Percentiles rank a stretch among this genome's conserved stretches.
Evolutionary conservation across 2,329 filamentous ascomycete genomes (phyloP).

Genomic region (Talaromyces atroroseus): DNA sequence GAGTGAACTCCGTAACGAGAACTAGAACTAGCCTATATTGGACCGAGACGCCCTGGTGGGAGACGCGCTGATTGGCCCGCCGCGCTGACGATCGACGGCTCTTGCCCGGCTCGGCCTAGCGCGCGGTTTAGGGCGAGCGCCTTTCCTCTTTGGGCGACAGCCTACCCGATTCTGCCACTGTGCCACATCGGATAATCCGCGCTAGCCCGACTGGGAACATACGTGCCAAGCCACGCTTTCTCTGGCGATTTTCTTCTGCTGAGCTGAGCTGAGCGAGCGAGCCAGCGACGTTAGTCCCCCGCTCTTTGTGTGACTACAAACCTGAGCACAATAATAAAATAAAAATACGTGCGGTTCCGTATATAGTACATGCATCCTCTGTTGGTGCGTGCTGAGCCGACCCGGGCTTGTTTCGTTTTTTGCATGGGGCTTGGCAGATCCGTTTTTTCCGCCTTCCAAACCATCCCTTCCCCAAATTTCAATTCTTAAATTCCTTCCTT

Average conservation of each 20-base stretch:
- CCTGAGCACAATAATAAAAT: too few relatives aligned
- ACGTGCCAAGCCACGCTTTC: not conserved
- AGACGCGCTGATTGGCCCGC: not conserved
- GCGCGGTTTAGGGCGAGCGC: not conserved
- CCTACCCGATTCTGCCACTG: not conserved
- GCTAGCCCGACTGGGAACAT: not conserved
- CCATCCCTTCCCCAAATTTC: conserved; percentile 7
- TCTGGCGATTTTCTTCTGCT: conserved; percentile 2
- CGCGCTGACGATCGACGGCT: conserved; percentile 11
- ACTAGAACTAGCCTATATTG: too few relatives aligned
- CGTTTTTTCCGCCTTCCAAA: conserved; percentile 10
- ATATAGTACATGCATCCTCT: too few relatives aligned
- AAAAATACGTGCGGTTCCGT: too few relatives aligned
- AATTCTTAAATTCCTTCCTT: conserved; percentile 8
- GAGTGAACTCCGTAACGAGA: too few relatives aligned
- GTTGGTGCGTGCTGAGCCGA: not conserved
- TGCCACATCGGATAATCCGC: not conserved
- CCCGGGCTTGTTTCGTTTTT: conserved; percentile 1
- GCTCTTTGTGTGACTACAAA: too few relatives aligned
- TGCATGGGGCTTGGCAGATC: conserved; percentile 9
- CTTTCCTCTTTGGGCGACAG: not conserved
- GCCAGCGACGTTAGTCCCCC: too few relatives aligned
- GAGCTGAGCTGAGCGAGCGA: too few relatives aligned
- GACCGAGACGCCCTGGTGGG: not conserved
- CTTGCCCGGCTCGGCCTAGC: not conserved